Percentiles rank a stretch among this genome's conserved stretches.
phyloP scores from a whole-genome alignment of 306 rosid genomes.

The Rosa persica region DNA sequence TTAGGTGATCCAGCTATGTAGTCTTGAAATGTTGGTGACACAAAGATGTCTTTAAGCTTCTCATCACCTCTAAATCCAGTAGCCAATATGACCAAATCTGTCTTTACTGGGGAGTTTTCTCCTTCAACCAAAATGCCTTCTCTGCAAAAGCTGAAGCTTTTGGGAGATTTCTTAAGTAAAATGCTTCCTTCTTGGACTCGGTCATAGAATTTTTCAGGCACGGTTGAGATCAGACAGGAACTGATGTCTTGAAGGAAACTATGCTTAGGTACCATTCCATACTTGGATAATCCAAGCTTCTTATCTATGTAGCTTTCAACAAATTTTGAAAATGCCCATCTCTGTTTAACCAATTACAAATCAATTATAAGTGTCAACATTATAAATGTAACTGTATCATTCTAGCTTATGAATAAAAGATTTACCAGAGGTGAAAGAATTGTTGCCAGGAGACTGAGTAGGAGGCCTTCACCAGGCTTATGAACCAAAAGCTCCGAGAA shows the following conservation, averaged over 20 bases:
- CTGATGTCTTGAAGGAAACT: constrained; percentile 48
- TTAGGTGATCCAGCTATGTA: constrained; percentile 34
- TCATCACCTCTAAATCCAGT: constrained; percentile 62
- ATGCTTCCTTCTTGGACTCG: constrained; percentile 65
- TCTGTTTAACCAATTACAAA: constrained; percentile 29
- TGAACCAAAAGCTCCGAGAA: constrained; percentile 66
- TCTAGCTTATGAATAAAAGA: neutral
- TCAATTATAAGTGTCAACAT: neutral
- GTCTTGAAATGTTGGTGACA: constrained; percentile 50
- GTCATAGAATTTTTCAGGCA: constrained; percentile 58
- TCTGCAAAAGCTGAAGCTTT: constrained; percentile 46
- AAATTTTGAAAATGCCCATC: constrained; percentile 58
- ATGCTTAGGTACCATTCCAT: constrained; percentile 68
- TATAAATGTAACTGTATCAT: neutral
- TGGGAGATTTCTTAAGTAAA: constrained; percentile 41
- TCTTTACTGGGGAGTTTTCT: constrained; percentile 28
- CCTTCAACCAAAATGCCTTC: constrained; percentile 54
- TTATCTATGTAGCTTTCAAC: constrained; percentile 53
- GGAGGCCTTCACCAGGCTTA: constrained; percentile 59
- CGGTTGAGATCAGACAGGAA: constrained; percentile 40
- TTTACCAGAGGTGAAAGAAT: constrained; percentile 64
- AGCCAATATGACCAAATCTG: constrained; percentile 63
- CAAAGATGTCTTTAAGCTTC: constrained; percentile 57
- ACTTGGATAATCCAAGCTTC: constrained; percentile 46
- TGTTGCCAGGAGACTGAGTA: constrained; percentile 49